A percentile compares a stretch with the other conserved stretches of the same genome.
These are phyloP conservation scores for Plasmodium gonderi DNA, from an alignment of 169 alveolate genomes.

Conservation along the genomic window DNA sequence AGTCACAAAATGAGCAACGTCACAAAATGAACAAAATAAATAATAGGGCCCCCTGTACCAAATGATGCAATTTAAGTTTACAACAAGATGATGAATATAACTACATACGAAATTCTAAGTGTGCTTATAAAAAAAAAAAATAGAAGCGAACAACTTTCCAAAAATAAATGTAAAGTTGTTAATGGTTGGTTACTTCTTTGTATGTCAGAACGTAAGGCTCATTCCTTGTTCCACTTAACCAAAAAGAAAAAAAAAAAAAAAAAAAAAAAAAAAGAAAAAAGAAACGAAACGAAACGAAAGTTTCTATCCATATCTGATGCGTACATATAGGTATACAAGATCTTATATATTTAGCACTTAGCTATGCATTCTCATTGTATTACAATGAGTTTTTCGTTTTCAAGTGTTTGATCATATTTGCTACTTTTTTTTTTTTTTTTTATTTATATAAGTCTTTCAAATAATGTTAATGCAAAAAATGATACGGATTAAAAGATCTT, in stretches of 20 bases:
- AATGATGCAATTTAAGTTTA: neutral
- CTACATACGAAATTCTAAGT: neutral
- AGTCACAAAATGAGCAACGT: no score
- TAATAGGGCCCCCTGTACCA: no score
- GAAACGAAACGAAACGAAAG: no score
- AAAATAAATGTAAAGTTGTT: neutral
- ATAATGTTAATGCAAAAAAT: slow-evolving; percentile 6
- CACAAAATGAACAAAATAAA: neutral
- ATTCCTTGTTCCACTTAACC: neutral
- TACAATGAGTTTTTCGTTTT: neutral
- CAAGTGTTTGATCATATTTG: neutral
- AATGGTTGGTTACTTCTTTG: neutral
- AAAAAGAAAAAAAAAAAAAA: neutral
- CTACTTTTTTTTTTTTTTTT: neutral
- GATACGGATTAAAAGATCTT: neutral
- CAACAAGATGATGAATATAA: neutral
- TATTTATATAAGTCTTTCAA: neutral
- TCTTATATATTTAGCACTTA: no score
- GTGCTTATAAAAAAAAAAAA: neutral
- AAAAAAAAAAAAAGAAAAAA: no score
- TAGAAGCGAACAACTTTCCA: neutral
- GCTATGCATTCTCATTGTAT: no score
- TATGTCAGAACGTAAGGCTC: neutral
- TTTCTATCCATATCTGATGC: no score
- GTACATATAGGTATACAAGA: no score